A percentile compares a stretch with the other conserved stretches of the same genome.
phyloP scores from a whole-genome alignment of 2,329 filamentous ascomycete genomes.

The Ceratocystis huliohia region DNA sequence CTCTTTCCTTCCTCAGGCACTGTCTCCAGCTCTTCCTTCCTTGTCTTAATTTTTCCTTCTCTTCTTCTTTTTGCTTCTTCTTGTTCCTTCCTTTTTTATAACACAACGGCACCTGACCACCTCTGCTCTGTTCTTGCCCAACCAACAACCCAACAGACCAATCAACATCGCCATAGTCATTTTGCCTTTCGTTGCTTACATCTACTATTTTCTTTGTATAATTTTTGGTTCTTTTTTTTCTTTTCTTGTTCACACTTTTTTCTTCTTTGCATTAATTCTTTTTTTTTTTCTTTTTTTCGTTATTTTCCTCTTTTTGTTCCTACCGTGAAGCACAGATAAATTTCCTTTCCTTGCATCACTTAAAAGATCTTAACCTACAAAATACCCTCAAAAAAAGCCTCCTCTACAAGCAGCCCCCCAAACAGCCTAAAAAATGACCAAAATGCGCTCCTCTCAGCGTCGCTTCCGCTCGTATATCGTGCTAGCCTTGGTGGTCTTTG shows the following conservation, averaged over 20 bases:
- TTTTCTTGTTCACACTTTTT: background rate
- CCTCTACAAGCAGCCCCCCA: background rate
- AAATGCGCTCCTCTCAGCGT: conserved; percentile 17
- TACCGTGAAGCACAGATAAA: background rate
- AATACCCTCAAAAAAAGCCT: background rate
- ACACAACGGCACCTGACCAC: background rate
- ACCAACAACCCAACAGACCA: background rate
- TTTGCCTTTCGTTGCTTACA: conserved; percentile 1
- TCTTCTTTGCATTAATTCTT: background rate
- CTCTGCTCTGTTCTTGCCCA: background rate
- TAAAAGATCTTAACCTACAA: background rate
- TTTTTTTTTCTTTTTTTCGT: conserved; percentile 29
- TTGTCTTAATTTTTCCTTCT: background rate
- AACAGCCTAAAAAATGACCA: conserved; percentile 12
- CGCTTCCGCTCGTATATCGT: conserved; percentile 17
- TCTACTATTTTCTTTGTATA: conserved; percentile 6
- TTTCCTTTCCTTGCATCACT: background rate
- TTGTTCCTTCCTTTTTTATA: background rate
- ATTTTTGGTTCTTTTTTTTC: background rate
- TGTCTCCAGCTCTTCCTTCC: background rate
- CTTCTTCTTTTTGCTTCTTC: background rate
- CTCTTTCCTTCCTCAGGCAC: background rate
- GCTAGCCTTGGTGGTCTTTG: conserved; percentile 15
- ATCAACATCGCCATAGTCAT: background rate
- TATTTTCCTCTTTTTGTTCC: background rate